These are phyloP conservation scores for Vicia faba DNA, from an alignment of 306 rosid genomes.

Conservation along the genomic window DNA sequence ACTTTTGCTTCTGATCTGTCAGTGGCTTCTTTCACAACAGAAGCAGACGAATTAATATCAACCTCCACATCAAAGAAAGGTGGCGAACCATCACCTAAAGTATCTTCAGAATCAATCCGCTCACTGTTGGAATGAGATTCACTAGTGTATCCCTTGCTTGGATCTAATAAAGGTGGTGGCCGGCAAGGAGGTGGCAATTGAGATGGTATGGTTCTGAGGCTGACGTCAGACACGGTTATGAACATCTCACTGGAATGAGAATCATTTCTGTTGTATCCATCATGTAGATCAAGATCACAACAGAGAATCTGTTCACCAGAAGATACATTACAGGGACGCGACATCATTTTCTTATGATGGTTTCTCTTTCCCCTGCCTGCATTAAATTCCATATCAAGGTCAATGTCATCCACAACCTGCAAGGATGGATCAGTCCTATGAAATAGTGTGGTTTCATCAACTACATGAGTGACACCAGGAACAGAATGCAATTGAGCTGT, in stretches of 20 bases:
- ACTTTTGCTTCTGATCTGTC: slow-evolving; percentile 61
- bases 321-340: slow-evolving; percentile 41
- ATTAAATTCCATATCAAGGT: slow-evolving; percentile 53
- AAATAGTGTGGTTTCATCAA: slow-evolving; percentile 51
- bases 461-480: slow-evolving; percentile 57
- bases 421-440: slow-evolving; percentile 48
- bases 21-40: slow-evolving; percentile 68
- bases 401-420: slow-evolving; percentile 57
- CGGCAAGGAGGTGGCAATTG: slow-evolving; percentile 92
- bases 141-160: slow-evolving; percentile 44
- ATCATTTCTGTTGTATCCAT: slow-evolving; percentile 43
- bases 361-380: slow-evolving; percentile 53
- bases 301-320: slow-evolving; percentile 45
- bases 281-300: slow-evolving; percentile 45
- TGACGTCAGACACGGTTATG: slow-evolving; percentile 69
- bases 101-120: slow-evolving; percentile 51
- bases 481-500: slow-evolving; percentile 46
- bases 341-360: slow-evolving; percentile 41
- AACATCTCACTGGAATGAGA: slow-evolving; percentile 54
- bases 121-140: slow-evolving; percentile 45
- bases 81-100: slow-evolving; percentile 54
- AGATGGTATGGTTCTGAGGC: slow-evolving; percentile 79
- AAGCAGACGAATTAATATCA: slow-evolving; percentile 82
- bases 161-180: slow-evolving; percentile 71
- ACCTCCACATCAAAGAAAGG: slow-evolving; percentile 86